A percentile compares a stretch with the other conserved stretches of the same genome.
Evolutionary conservation across 176 grass and related monocot species (phyloP).

Genomic region (Hyparrhenia diplandra): DNA sequence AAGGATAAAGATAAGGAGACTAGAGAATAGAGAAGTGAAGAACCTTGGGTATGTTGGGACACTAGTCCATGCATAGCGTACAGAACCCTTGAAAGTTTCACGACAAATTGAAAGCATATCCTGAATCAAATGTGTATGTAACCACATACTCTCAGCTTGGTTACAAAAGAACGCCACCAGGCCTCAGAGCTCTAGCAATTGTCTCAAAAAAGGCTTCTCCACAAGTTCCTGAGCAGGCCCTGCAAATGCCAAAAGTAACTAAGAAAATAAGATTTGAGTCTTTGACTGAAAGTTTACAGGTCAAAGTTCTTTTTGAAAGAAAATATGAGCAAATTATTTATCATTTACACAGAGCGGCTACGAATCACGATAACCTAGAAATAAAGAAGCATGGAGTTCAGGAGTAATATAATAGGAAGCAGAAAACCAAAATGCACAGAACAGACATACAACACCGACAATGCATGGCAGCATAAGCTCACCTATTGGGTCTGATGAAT

Average conservation of each 20-base stretch:
- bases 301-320: neutral
- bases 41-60: constrained; percentile 98
- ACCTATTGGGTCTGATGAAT: constrained; percentile 99
- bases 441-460: neutral
- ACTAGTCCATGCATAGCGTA: constrained; percentile 93
- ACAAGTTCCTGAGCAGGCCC: constrained; percentile 94
- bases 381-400: neutral
- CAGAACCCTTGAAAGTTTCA: constrained; percentile 82
- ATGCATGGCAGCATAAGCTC: neutral
- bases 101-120: constrained; percentile 87
- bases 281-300: neutral
- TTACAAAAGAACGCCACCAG: constrained; percentile 98
- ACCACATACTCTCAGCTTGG: constrained; percentile 91
- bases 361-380: neutral
- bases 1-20: neutral
- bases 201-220: constrained; percentile 95
- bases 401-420: neutral
- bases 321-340: neutral
- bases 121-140: constrained; percentile 92
- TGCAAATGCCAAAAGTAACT: constrained; percentile 27
- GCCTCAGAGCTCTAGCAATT: constrained; percentile 76
- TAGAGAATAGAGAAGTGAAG: constrained; percentile 6
- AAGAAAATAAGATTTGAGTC: neutral
- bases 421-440: neutral
- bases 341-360: neutral